Conservation (phyloP, 2,329 filamentous ascomycete genomes). For the Corynespora cassiicola region DNA sequence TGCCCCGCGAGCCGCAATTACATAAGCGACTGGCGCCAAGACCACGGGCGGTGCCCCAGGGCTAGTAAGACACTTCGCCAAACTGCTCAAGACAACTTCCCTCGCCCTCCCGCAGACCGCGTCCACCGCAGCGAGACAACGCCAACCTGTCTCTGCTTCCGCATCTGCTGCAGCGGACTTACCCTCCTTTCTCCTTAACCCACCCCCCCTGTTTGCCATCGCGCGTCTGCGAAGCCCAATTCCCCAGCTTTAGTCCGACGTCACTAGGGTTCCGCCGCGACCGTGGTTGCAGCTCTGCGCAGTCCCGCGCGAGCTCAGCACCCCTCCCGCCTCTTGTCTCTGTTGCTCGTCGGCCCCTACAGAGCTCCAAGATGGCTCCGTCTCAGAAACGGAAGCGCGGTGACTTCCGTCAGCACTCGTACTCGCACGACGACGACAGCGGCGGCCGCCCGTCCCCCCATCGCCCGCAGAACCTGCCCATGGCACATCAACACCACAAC, state of each 20-base stretch:
- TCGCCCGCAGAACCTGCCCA: constrained; percentile 56
- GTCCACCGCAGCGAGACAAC: constrained; percentile 18
- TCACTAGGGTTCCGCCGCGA: no score
- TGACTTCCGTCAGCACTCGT: constrained; percentile 50
- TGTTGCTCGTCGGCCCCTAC: no score
- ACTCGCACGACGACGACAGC: constrained; percentile 51
- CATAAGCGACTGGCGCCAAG: no score
- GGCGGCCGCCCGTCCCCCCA: constrained; percentile 56
- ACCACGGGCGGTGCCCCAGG: no score
- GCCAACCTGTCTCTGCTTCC: constrained; percentile 6
- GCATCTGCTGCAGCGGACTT: no score
- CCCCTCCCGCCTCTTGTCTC: constrained; percentile 32
- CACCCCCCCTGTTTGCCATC: no score
- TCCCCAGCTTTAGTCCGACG: no score
- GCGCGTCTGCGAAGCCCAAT: no score
- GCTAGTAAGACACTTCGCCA: no score
- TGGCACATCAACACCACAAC: constrained; percentile 63
- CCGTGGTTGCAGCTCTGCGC: constrained; percentile 31
- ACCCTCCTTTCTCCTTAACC: no score
- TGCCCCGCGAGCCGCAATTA: no score
- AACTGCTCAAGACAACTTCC: constrained; percentile 13
- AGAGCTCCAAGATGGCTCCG: constrained; percentile 56
- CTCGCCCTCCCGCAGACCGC: constrained; percentile 23
- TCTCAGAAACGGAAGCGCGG: constrained; percentile 64
- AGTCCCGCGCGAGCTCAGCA: constrained; percentile 22